A percentile compares a stretch with the other conserved stretches of the same genome.
Evolutionary conservation across 331 rosid species (phyloP).

Genomic region (Quercus phellos): DNA sequence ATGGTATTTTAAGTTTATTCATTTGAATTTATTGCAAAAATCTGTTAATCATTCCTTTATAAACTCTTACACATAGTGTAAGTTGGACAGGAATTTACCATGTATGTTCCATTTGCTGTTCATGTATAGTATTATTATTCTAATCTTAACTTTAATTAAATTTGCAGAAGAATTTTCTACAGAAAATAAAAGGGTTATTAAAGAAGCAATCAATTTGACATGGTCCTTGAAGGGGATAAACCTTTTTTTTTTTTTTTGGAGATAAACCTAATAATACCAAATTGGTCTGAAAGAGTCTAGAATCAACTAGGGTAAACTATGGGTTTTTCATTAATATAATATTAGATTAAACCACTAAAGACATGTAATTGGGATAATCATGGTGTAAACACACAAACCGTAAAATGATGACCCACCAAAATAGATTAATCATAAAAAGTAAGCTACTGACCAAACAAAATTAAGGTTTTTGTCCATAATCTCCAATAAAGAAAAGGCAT

Average conservation of each 20-base stretch:
- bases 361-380: conserved; percentile 28
- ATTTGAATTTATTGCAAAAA: too few relatives aligned
- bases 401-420: conserved; percentile 40
- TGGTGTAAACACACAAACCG: conserved; percentile 41
- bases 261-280: not conserved
- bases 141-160: not conserved
- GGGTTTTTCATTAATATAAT: not conserved
- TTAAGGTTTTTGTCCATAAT: conserved; percentile 43
- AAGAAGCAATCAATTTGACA: not conserved
- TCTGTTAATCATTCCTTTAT: too few relatives aligned
- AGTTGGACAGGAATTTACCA: too few relatives aligned
- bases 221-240: not conserved
- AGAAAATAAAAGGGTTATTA: not conserved
- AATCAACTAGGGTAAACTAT: conserved; percentile 21
- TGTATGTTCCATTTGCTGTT: too few relatives aligned
- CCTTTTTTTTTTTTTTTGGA: too few relatives aligned
- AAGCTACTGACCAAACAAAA: conserved; percentile 39
- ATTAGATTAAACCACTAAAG: conserved; percentile 18
- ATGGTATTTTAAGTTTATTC: too few relatives aligned
- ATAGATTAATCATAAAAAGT: conserved; percentile 24
- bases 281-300: conserved; percentile 16
- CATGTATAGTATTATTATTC: not conserved
- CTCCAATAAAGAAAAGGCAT: conserved; percentile 29
- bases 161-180: not conserved
- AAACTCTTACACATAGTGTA: too few relatives aligned